Evolutionary conservation across 257 asterid species (phyloP), one percentile per base, ranked within the genome.

Genomic region (Solanum rostratum): DNA sequence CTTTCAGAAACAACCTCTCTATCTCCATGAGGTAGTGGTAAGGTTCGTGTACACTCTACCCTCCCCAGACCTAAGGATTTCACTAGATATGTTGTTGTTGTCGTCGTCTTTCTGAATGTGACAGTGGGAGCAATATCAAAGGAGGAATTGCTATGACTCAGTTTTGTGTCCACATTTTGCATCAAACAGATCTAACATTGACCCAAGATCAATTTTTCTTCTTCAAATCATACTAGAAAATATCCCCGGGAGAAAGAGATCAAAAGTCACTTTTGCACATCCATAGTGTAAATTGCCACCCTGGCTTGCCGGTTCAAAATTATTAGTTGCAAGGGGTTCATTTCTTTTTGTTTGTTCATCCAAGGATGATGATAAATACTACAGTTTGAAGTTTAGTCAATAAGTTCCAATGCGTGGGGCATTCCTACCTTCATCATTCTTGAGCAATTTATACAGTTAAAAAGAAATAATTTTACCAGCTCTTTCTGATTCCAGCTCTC

Each of bases 401-500:
- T 55, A 53, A 14, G 41, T 43, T 46, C 81, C 19, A 73, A 73
- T 2, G 9, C 14, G 4, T 37, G 79, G 79, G 45, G 52, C 10
- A 19, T 69, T 69, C 50, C 29, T 37, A 20, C 37, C 50, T 30
- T 37, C 22, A 37, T 74, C 81, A 45, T 46, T 74, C 59, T 74
- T 74, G 57, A 22, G 81, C 22, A 73, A 73, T 22, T 74, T 46
- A 7, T 46, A 59, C 14, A 20, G 18, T 24, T 57, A n/a, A 37
- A n/a, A 29, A 54, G 46, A 78, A 73, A 57, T 29, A 59, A 84
- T 53, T 88, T 57, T 89, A 94, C 99, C 99, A 49, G 99, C 99
- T 87, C 95, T 92, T 88, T 95, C 99, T 80, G 99, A 95, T 90
- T 95, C 99, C 88, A 95, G 86, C 87, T 95, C 99, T 83, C 99